Evolutionary conservation across 768 basidiomycete species (phyloP).

Genomic region (Cystofilobasidium macerans): DNA sequence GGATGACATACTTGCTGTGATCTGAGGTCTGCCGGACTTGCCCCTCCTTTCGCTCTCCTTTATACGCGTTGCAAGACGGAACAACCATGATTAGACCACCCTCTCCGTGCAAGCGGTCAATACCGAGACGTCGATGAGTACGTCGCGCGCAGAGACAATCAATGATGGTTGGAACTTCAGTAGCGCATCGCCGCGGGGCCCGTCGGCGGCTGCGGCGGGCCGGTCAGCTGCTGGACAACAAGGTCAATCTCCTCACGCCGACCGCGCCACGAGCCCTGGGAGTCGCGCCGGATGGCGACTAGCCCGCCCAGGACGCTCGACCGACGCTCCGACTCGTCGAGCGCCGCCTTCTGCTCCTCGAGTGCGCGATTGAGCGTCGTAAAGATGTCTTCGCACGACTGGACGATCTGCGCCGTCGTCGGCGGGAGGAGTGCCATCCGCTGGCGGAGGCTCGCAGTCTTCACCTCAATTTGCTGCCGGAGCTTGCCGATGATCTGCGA

Average conservation of each 20-base stretch:
- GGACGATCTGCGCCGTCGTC: slow-evolving; percentile 19
- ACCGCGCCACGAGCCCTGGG: slow-evolving; percentile 16
- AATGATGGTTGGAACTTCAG: too few species aligned
- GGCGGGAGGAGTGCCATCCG: slow-evolving; percentile 18
- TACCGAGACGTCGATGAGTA: too few species aligned
- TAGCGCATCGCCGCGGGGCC: neutral
- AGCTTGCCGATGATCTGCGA: slow-evolving; percentile 18
- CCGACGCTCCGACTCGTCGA: slow-evolving; percentile 22
- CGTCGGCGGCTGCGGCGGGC: neutral
- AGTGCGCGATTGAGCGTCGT: slow-evolving; percentile 22
- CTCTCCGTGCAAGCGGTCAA: too few species aligned
- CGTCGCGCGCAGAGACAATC: too few species aligned
- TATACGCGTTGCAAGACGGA: too few species aligned
- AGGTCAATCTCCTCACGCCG: slow-evolving; percentile 22
- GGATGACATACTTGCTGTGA: too few species aligned
- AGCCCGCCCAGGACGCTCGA: slow-evolving; percentile 19
- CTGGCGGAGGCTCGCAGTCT: neutral
- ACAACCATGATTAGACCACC: too few species aligned
- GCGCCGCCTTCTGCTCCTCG: slow-evolving; percentile 18
- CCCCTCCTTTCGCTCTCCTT: too few species aligned
- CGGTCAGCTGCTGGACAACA: slow-evolving; percentile 17
- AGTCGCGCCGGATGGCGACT: slow-evolving; percentile 9
- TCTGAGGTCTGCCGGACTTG: too few species aligned
- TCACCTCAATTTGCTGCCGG: slow-evolving; percentile 5
- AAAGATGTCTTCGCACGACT: slow-evolving; percentile 21